These are phyloP conservation scores for Plasmodium vinckei DNA, from an alignment of 169 alveolate genomes.

Conservation along the genomic window DNA sequence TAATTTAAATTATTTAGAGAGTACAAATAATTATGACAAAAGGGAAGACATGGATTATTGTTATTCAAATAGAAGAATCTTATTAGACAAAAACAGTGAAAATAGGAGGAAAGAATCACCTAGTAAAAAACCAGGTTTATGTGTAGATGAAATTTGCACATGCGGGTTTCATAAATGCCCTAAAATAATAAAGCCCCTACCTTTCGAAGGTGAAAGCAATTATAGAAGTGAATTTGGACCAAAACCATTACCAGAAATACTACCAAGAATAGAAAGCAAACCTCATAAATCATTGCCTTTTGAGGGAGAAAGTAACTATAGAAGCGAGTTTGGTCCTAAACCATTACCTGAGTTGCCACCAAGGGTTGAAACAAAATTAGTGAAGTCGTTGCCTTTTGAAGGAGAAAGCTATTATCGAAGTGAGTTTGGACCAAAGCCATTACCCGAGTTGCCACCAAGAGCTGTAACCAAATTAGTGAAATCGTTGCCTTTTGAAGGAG, in stretches of 20 bases:
- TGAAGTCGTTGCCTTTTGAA: conserved; percentile 79
- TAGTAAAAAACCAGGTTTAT: conserved; percentile 78
- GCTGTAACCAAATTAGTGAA: conserved; percentile 45
- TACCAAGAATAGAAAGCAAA: conserved; percentile 48
- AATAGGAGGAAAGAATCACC: conserved; percentile 79
- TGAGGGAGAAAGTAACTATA: conserved; percentile 75
- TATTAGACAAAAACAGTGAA: conserved; percentile 77
- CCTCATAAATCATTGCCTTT: conserved; percentile 78
- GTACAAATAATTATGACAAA: conserved; percentile 15
- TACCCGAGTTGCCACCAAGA: conserved; percentile 68
- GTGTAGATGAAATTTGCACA: conserved; percentile 83
- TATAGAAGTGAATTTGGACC: conserved; percentile 80
- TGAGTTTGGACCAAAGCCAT: conserved; percentile 80
- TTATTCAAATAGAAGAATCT: conserved; percentile 28
- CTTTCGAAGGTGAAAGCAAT: conserved; percentile 81
- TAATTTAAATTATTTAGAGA: conserved; percentile 20
- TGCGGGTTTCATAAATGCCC: conserved; percentile 82
- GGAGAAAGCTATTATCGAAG: conserved; percentile 78
- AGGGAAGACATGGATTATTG: conserved; percentile 12
- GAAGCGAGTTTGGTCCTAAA: conserved; percentile 80
- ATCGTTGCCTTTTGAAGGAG: conserved; percentile 80
- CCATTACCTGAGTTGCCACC: conserved; percentile 78
- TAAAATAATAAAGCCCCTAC: conserved; percentile 68
- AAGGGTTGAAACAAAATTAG: conserved; percentile 37
- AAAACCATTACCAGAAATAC: conserved; percentile 76